These are phyloP conservation scores for Volvox africanus DNA, from an alignment of 139 green algal species.

Conservation along the genomic window DNA sequence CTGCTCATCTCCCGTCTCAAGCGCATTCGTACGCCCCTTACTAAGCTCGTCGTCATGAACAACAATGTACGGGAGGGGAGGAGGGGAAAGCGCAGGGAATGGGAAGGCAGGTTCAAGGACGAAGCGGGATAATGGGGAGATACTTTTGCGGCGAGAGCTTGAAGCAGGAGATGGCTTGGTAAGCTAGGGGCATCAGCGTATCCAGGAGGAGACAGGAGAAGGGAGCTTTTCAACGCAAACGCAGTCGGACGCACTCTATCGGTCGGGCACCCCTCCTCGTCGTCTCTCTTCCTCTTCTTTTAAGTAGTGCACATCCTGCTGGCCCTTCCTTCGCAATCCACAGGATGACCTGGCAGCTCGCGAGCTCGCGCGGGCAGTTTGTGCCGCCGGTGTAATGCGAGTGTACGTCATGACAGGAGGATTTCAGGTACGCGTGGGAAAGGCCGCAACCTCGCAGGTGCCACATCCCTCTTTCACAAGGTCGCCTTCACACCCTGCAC, in stretches of 20 bases:
- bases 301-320: no score
- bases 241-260: neutral
- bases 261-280: neutral
- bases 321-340: no score
- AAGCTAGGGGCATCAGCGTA: no score
- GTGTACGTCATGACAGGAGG: constrained; percentile 43
- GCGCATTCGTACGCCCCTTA: constrained; percentile 28
- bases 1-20: constrained; percentile 27
- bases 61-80: neutral
- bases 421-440: constrained; percentile 24
- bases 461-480: no score
- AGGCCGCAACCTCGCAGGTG: no score
- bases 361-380: constrained; percentile 14
- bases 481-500: no score
- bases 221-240: neutral
- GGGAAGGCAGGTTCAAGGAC: neutral
- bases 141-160: no score
- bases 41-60: constrained; percentile 48
- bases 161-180: no score
- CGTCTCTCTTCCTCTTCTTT: neutral
- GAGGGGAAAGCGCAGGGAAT: neutral
- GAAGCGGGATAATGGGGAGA: no score
- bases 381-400: neutral
- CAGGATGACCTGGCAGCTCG: constrained; percentile 34
- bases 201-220: neutral